Evolutionary conservation across 371 early-diverging fungal genomes (phyloP), one percentile per base, ranked within the genome.

Genomic region (Zychaea mexicana): DNA sequence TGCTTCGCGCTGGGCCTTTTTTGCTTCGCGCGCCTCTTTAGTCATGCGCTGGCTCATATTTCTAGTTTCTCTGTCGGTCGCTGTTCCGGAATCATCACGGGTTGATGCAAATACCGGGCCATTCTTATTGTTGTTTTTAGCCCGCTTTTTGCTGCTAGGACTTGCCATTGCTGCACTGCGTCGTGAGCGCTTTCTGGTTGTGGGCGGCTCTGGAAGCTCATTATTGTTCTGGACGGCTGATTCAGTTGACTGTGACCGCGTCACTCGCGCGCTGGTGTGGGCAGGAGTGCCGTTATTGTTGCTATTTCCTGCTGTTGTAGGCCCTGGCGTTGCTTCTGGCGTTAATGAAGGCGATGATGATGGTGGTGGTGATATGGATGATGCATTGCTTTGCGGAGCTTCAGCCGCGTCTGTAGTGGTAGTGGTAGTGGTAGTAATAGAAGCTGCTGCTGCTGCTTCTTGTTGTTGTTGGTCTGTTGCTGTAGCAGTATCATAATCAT

Each of bases 21-120:
- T 67, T 8, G 72, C 72, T 26, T 72, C 72, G 42, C 65, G 68
- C 15, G 72, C 68, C 38, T 72, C 72, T 39, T 72, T 72, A 3
- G 68, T 60, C 36, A 72, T 52, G 32, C 72, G 52, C 30, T 72
- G 72, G 19, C 62, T 59, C n/a, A 56, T 58, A 36, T 60, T 67
- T 26, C 72, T 57, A 21, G 72, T 72, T 53, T 72, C 72, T 52
- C 72, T 58, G 19, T 71, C 71, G 55, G 58, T 63, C 6, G 60
- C 61, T 45, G 46, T 13, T 42, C 27, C 32, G 58, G 42, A 17
- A 30, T 28, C 30, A 58, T 67, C 62, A 53, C 56, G 33, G 56
- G 46, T 24, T 26, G 49, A 36, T 9, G 15, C 38, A 15, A 39
- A 54, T 39, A 45, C 30, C 28, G 55, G 46, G 24, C 42, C 26